Evolutionary conservation across 2,329 filamentous ascomycete genomes (phyloP).

Genomic region (Ascomycota sp.): DNA sequence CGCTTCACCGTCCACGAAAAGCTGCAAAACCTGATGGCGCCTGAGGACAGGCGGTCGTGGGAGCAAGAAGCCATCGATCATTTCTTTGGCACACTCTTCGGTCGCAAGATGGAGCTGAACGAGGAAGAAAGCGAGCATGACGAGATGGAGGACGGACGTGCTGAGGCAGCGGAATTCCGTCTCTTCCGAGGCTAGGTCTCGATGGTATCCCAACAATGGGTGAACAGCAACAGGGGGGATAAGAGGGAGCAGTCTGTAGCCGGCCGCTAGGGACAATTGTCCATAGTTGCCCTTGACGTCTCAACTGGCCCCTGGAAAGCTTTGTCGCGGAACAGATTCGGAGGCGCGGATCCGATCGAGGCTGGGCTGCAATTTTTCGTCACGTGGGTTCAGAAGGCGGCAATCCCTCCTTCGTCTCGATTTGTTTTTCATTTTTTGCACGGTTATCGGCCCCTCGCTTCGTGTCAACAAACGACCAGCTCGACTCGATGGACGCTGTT

Average conservation of each 20-base stretch:
- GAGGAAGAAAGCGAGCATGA: slow-evolving; percentile 34
- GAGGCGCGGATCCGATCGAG: no score
- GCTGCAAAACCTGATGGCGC: slow-evolving; percentile 93
- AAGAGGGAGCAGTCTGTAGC: no score
- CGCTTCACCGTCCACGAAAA: slow-evolving; percentile 92
- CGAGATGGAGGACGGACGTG: slow-evolving; percentile 29
- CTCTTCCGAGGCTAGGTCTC: slow-evolving; percentile 24
- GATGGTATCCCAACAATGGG: not conserved
- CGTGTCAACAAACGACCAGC: no score
- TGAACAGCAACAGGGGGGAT: not conserved
- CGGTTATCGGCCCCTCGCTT: no score
- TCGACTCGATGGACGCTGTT: not conserved
- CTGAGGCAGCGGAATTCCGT: slow-evolving; percentile 31
- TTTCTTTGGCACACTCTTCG: slow-evolving; percentile 57
- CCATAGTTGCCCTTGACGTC: no score
- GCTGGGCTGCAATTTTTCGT: not conserved
- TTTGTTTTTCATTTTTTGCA: not conserved
- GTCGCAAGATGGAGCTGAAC: slow-evolving; percentile 44
- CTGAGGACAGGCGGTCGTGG: slow-evolving; percentile 67
- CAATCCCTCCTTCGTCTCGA: not conserved
- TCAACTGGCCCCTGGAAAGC: no score
- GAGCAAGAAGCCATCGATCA: slow-evolving; percentile 58
- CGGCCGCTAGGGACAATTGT: no score
- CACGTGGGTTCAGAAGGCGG: not conserved
- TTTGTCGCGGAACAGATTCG: no score